phyloP scores from a whole-genome alignment of 306 rosid genomes.

The Cucurbita pepo region DNA sequence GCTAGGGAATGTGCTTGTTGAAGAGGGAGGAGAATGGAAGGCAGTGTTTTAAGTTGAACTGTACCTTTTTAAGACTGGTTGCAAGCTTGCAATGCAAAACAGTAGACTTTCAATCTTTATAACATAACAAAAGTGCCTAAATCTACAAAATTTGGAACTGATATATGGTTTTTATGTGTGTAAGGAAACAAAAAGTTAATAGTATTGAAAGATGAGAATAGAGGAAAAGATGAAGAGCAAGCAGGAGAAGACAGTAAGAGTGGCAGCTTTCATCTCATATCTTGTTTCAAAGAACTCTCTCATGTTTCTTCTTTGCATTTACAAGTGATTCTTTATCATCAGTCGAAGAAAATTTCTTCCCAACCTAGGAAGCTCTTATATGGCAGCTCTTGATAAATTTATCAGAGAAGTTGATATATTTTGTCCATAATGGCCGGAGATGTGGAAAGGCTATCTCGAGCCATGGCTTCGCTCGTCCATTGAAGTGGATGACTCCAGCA shows the following conservation, averaged over 20 bases:
- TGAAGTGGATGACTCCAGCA: constrained; percentile 85
- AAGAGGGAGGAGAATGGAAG: constrained; percentile 61
- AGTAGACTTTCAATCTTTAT: background rate
- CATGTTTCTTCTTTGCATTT: constrained; percentile 20
- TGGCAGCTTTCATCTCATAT: background rate
- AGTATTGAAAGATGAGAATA: constrained; percentile 25
- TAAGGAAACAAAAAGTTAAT: background rate
- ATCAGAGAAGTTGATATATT: constrained; percentile 73
- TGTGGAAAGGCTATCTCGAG: constrained; percentile 85
- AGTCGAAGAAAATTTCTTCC: constrained; percentile 9
- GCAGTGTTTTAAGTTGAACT: constrained; percentile 9
- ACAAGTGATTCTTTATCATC: constrained; percentile 25
- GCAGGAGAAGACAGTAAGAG: constrained; percentile 17
- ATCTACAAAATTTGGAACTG: constrained; percentile 1
- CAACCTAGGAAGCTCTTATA: constrained; percentile 47
- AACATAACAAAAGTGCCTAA: background rate
- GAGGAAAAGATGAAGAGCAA: constrained; percentile 18
- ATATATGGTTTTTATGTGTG: constrained; percentile 10
- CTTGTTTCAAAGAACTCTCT: constrained; percentile 12
- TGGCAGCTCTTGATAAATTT: constrained; percentile 83
- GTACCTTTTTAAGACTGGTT: background rate
- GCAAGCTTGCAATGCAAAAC: background rate
- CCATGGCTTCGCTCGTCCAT: constrained; percentile 99
- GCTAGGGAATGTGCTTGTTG: constrained; percentile 68
- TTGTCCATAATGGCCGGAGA: constrained; percentile 64